Percentiles rank a stretch among this genome's conserved stretches.
Evolutionary conservation across 2,329 filamentous ascomycete species (phyloP).

Genomic region (Calonectria ilicicola): DNA sequence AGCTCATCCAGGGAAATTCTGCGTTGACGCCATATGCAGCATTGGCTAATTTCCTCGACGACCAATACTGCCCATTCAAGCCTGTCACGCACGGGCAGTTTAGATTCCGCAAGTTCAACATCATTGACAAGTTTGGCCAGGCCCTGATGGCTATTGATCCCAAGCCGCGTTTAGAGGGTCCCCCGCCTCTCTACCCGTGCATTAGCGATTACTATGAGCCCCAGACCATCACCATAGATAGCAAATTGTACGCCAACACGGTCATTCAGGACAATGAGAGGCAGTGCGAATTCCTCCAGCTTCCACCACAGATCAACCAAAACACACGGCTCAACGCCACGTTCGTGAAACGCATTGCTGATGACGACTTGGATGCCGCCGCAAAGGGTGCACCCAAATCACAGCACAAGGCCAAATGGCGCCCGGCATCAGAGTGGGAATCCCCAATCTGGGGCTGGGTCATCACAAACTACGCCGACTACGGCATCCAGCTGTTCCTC

Average conservation of each 20-base stretch:
- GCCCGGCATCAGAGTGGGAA: slow-evolving; percentile 49
- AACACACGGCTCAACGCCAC: slow-evolving; percentile 49
- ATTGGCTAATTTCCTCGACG: slow-evolving; percentile 36
- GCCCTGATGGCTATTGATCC: slow-evolving; percentile 48
- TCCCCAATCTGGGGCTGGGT: slow-evolving; percentile 57
- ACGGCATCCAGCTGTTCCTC: slow-evolving; percentile 56
- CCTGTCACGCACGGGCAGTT: slow-evolving; percentile 62
- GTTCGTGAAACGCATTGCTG: slow-evolving; percentile 44
- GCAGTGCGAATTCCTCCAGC: slow-evolving; percentile 52
- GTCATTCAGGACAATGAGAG: slow-evolving; percentile 32
- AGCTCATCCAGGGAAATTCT: slow-evolving; percentile 38
- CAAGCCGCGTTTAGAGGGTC: slow-evolving; percentile 24
- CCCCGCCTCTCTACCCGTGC: slow-evolving; percentile 46
- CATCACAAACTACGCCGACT: slow-evolving; percentile 55
- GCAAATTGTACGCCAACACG: too few species aligned
- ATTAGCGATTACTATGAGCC: slow-evolving; percentile 51
- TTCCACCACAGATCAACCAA: slow-evolving; percentile 57
- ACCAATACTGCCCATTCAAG: slow-evolving; percentile 52
- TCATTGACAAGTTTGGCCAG: slow-evolving; percentile 64
- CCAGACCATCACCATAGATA: too few species aligned
- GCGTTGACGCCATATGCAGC: slow-evolving; percentile 52
- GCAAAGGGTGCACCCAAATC: too few species aligned
- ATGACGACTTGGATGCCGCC: too few species aligned
- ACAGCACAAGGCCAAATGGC: slow-evolving; percentile 10
- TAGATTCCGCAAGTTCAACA: slow-evolving; percentile 57